These are phyloP conservation scores for Tylopilus sp. DNA, from an alignment of 768 basidiomycete species.

Conservation along the genomic window DNA sequence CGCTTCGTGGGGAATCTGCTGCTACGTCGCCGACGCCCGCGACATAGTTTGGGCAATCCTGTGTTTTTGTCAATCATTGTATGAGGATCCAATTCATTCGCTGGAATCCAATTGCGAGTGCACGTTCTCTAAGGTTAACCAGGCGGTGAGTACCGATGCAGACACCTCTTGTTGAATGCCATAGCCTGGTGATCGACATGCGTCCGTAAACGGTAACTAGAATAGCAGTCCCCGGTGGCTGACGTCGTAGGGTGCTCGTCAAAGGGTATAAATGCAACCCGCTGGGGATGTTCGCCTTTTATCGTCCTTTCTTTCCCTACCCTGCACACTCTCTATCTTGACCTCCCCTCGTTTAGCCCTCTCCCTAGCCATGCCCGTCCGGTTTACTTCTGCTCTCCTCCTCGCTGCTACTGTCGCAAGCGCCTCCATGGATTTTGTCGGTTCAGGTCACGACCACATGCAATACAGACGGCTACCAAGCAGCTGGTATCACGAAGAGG, in stretches of 20 bases:
- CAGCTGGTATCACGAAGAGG: slow-evolving; percentile 59
- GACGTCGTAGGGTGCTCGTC: slow-evolving; percentile 20
- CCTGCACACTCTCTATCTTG: slow-evolving; percentile 16
- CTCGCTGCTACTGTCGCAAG: slow-evolving; percentile 22
- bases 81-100: slow-evolving; percentile 15
- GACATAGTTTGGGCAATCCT: slow-evolving; percentile 19
- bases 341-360: slow-evolving; percentile 42
- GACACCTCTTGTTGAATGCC: slow-evolving; percentile 9
- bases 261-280: slow-evolving; percentile 24
- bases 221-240: slow-evolving; percentile 24
- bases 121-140: neutral
- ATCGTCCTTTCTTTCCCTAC: slow-evolving; percentile 7
- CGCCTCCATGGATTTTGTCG: slow-evolving; percentile 13
- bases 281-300: neutral
- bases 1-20: slow-evolving; percentile 32
- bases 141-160: slow-evolving; percentile 17
- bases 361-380: slow-evolving; percentile 22
- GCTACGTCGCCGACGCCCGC: slow-evolving; percentile 21
- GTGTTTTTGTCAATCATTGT: slow-evolving; percentile 17
- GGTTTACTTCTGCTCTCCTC: slow-evolving; percentile 23
- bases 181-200: slow-evolving; percentile 7
- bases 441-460: slow-evolving; percentile 17
- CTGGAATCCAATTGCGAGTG: slow-evolving; percentile 11
- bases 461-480: slow-evolving; percentile 24
- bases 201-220: slow-evolving; percentile 14